Percentiles rank a stretch among this genome's conserved stretches.
phyloP scores from a whole-genome alignment of 306 rosid species.

The Citrullus amarus region DNA sequence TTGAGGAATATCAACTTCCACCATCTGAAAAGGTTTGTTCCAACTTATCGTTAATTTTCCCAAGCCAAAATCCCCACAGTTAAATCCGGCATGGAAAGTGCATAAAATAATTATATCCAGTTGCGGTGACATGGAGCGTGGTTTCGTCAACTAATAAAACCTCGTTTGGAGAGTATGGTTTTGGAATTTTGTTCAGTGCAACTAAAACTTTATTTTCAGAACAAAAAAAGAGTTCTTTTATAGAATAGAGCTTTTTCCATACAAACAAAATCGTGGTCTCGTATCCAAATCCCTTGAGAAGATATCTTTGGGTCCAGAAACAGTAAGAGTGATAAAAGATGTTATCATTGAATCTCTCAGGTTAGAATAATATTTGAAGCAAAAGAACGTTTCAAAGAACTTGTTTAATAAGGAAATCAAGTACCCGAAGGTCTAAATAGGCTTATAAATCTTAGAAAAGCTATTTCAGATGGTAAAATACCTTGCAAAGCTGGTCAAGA shows the following conservation, averaged over 20 bases:
- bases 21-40: constrained; percentile 47
- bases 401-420: background rate
- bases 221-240: background rate
- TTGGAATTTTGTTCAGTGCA: background rate
- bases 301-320: background rate
- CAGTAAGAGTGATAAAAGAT: background rate
- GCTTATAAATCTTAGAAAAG: background rate
- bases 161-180: background rate
- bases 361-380: background rate
- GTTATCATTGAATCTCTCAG: background rate
- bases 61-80: background rate
- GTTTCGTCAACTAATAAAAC: background rate
- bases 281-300: background rate
- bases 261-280: constrained; percentile 4
- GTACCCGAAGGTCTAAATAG: background rate
- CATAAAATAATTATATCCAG: background rate
- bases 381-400: background rate
- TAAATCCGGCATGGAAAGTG: background rate
- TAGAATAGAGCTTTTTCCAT: background rate
- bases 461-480: constrained; percentile 17
- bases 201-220: background rate
- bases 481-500: constrained; percentile 72
- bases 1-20: constrained; percentile 74
- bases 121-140: background rate
- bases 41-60: background rate